These are phyloP conservation scores for Sordariomycetes sp. DNA, from an alignment of 2,329 filamentous ascomycete genomes.

Conservation along the genomic window DNA sequence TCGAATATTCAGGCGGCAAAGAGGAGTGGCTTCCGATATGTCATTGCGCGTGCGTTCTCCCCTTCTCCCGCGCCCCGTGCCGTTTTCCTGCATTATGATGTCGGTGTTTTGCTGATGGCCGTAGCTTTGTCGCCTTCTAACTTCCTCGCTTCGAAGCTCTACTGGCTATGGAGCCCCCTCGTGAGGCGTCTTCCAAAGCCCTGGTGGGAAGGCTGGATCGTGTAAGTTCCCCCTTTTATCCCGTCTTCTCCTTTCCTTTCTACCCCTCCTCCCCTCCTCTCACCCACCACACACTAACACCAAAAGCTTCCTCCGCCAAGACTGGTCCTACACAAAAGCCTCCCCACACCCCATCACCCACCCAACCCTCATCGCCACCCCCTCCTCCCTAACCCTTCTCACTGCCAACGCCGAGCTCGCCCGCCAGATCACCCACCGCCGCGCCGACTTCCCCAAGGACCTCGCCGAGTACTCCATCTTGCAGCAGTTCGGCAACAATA, in stretches of 20 bases:
- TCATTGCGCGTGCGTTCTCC: constrained; percentile 37
- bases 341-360: constrained; percentile 47
- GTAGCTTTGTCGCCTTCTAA: constrained; percentile 36
- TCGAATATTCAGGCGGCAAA: constrained; percentile 35
- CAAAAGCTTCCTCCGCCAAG: constrained; percentile 36
- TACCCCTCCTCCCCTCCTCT: too few species aligned
- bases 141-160: constrained; percentile 40
- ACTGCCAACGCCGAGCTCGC: constrained; percentile 53
- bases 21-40: constrained; percentile 35
- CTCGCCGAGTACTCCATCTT: constrained; percentile 20
- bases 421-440: constrained; percentile 48
- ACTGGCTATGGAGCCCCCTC: constrained; percentile 38
- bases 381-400: constrained; percentile 35
- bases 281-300: neutral
- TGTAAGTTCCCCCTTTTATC: constrained; percentile 27
- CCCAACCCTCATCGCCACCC: constrained; percentile 51
- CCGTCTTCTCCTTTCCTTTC: neutral
- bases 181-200: constrained; percentile 39
- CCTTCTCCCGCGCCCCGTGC: neutral
- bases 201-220: constrained; percentile 43
- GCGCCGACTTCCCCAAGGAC: constrained; percentile 52
- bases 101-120: neutral
- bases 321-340: constrained; percentile 45
- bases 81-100: neutral
- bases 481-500: constrained; percentile 51